Percentiles rank a stretch among this genome's conserved stretches.
These are phyloP conservation scores for Aciculoconidium aculeatum DNA, from an alignment of 805 yeast species.

Conservation along the genomic window DNA sequence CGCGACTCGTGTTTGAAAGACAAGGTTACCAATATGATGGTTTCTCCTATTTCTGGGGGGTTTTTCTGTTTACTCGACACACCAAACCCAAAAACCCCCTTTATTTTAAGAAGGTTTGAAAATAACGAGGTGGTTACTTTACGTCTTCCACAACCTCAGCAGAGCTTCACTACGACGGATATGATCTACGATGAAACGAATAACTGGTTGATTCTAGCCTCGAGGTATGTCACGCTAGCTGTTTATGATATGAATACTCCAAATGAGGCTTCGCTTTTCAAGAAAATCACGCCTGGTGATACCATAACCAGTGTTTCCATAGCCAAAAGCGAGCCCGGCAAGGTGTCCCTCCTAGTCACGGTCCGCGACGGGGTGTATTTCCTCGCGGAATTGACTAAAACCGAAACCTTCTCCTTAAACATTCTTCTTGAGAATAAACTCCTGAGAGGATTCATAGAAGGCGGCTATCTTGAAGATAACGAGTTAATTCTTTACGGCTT, in stretches of 20 bases:
- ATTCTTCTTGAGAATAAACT: slow-evolving; percentile 54
- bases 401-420: slow-evolving; percentile 9
- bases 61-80: slow-evolving; percentile 50
- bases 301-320: slow-evolving; percentile 53
- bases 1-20: slow-evolving; percentile 18
- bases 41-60: slow-evolving; percentile 10
- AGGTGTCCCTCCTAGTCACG: slow-evolving; percentile 39
- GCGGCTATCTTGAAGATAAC: slow-evolving; percentile 42
- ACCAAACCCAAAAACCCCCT: slow-evolving; percentile 58
- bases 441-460: slow-evolving; percentile 78
- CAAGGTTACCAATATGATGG: slow-evolving; percentile 48
- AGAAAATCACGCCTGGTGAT: slow-evolving; percentile 58
- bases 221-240: slow-evolving; percentile 64
- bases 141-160: slow-evolving; percentile 35
- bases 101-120: slow-evolving; percentile 37
- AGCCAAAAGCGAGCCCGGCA: slow-evolving; percentile 19
- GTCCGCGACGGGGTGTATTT: slow-evolving; percentile 64
- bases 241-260: slow-evolving; percentile 38
- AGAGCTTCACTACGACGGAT: slow-evolving; percentile 53
- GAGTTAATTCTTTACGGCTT: slow-evolving; percentile 73
- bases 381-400: slow-evolving; percentile 20
- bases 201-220: slow-evolving; percentile 54
- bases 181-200: slow-evolving; percentile 35
- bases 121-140: slow-evolving; percentile 17
- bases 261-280: slow-evolving; percentile 18